These are phyloP conservation scores for Cordyceps farinosa DNA, from an alignment of 2,329 filamentous ascomycete species.

Conservation along the genomic window DNA sequence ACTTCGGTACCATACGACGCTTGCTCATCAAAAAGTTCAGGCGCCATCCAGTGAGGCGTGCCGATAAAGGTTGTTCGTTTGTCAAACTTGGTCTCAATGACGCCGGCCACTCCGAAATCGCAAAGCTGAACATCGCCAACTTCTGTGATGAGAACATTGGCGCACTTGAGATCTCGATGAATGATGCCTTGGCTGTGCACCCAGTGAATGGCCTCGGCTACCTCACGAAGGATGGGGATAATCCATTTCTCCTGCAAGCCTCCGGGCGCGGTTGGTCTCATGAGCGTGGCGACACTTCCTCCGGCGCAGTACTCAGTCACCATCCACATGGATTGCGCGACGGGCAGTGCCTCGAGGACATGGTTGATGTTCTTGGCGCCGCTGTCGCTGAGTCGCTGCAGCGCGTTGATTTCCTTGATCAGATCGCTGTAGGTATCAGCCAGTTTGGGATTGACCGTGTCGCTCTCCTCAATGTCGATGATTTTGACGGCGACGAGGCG, in stretches of 20 bases:
- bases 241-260: constrained; percentile 70
- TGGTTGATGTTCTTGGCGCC: constrained; percentile 77
- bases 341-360: constrained; percentile 73
- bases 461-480: constrained; percentile 76
- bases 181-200: constrained; percentile 67
- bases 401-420: constrained; percentile 63
- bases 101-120: constrained; percentile 79
- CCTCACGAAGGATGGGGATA: constrained; percentile 63
- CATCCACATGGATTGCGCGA: constrained; percentile 82
- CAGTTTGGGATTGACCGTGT: constrained; percentile 61
- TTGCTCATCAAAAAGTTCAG: constrained; percentile 66
- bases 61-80: constrained; percentile 80
- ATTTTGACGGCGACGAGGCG: constrained; percentile 74
- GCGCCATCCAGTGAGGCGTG: constrained; percentile 84
- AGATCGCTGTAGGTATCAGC: constrained; percentile 67
- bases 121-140: constrained; percentile 74
- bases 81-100: constrained; percentile 70
- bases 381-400: constrained; percentile 69
- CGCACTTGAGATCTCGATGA: constrained; percentile 69
- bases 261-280: constrained; percentile 63
- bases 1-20: constrained; percentile 67
- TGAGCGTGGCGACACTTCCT: constrained; percentile 72
- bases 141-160: constrained; percentile 77
- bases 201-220: constrained; percentile 63
- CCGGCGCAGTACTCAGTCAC: constrained; percentile 83